Conservation (phyloP, 352 stramenopile species). For the Thalassiosira mediterranea region DNA sequence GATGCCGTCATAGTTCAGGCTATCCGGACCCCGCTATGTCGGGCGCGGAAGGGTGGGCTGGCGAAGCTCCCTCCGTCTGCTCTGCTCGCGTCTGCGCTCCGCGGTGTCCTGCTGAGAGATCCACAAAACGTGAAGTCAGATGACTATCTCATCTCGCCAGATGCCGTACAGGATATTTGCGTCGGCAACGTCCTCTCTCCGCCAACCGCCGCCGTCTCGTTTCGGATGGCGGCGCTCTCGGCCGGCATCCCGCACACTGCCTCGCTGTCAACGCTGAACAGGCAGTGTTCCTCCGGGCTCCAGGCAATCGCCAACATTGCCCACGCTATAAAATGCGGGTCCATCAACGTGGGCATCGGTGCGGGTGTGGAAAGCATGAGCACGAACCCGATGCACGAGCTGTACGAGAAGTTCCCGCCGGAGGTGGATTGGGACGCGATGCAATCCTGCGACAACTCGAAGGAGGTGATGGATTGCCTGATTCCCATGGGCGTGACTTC, state of each 20-base stretch:
- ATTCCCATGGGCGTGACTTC: constrained; percentile 75
- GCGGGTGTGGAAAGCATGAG: constrained; percentile 85
- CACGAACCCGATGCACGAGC: constrained; percentile 75
- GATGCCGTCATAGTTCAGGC: constrained; percentile 80
- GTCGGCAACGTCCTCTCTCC: constrained; percentile 79
- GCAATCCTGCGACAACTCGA: constrained; percentile 29
- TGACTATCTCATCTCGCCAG: constrained; percentile 34
- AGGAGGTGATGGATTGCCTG: constrained; percentile 77
- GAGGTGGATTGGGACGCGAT: constrained; percentile 77
- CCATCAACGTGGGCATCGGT: constrained; percentile 85
- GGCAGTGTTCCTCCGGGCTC: constrained; percentile 81
- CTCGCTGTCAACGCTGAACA: constrained; percentile 69
- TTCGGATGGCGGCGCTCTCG: constrained; percentile 76
- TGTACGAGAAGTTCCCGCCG: constrained; percentile 60
- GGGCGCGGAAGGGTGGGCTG: constrained; percentile 70
- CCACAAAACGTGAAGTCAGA: constrained; percentile 6
- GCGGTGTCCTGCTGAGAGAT: constrained; percentile 42
- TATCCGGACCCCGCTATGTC: constrained; percentile 74
- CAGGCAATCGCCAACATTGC: constrained; percentile 80
- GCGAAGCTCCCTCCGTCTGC: constrained; percentile 65
- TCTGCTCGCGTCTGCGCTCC: constrained; percentile 65
- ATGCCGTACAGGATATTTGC: constrained; percentile 76
- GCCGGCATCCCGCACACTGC: constrained; percentile 66
- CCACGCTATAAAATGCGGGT: constrained; percentile 65
- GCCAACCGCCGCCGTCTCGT: constrained; percentile 62